These are phyloP conservation scores for Takashimella tepidaria DNA, from an alignment of 1,284 basidiomycete genomes.

Conservation along the genomic window DNA sequence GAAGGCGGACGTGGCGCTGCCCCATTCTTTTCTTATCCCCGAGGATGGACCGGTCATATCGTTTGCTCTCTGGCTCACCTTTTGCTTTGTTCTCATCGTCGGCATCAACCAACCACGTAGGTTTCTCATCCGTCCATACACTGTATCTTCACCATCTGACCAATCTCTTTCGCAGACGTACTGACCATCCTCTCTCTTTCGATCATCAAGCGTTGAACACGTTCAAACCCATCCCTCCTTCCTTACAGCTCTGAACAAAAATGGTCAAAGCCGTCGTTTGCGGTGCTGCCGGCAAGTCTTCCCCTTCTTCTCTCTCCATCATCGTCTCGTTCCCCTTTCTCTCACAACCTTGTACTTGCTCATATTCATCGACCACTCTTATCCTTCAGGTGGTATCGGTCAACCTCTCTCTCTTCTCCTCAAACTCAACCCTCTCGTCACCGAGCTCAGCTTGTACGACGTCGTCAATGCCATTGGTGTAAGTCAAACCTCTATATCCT, in stretches of 20 bases:
- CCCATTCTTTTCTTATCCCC: too few relatives aligned
- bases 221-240: too few relatives aligned
- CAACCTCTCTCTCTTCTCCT: conserved; percentile 87
- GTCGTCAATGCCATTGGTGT: conserved; percentile 48
- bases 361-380: neutral
- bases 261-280: conserved; percentile 93
- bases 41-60: too few relatives aligned
- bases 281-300: conserved; percentile 71
- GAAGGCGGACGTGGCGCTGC: too few relatives aligned
- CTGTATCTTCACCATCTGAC: too few relatives aligned
- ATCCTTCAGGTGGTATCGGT: conserved; percentile 58
- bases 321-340: neutral
- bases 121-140: too few relatives aligned
- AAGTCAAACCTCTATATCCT: conserved; percentile 16
- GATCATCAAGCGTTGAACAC: too few relatives aligned
- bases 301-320: conserved; percentile 13
- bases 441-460: conserved; percentile 89
- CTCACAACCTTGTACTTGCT: neutral
- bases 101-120: too few relatives aligned
- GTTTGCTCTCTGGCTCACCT: too few relatives aligned
- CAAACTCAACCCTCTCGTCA: conserved; percentile 79
- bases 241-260: conserved; percentile 25
- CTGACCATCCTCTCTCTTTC: too few relatives aligned
- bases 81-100: too few relatives aligned
- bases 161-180: too few relatives aligned